Percentiles rank a stretch among this genome's conserved stretches.
phyloP scores from a whole-genome alignment of 2,329 filamentous ascomycete species.

The Ophiostoma angusticollis region DNA sequence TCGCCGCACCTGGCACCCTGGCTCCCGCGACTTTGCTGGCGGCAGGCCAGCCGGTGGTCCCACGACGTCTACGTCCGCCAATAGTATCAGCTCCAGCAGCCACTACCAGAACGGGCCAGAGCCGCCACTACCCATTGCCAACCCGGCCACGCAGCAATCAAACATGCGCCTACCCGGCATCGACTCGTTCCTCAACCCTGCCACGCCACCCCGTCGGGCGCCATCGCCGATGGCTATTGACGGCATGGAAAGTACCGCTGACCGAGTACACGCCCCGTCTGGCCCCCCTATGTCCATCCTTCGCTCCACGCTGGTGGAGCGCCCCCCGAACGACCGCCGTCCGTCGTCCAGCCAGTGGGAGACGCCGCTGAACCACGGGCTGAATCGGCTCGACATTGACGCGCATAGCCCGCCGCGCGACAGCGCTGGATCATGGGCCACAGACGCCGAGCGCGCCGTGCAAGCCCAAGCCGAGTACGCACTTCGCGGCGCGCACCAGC shows the following conservation, averaged over 20 bases:
- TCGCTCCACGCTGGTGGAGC: slow-evolving; percentile 14
- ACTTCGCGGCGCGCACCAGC: slow-evolving; percentile 9
- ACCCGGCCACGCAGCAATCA: slow-evolving; percentile 37
- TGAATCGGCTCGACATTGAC: slow-evolving; percentile 54
- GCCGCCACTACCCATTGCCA: slow-evolving; percentile 35
- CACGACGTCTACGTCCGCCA: neutral
- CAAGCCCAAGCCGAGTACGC: slow-evolving; percentile 40
- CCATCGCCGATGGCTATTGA: slow-evolving; percentile 72
- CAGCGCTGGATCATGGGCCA: slow-evolving; percentile 41
- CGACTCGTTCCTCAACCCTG: slow-evolving; percentile 58
- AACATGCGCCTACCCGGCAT: slow-evolving; percentile 71
- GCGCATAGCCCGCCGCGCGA: slow-evolving; percentile 37
- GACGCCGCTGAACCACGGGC: slow-evolving; percentile 49
- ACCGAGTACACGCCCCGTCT: slow-evolving; percentile 12
- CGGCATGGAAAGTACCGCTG: slow-evolving; percentile 22
- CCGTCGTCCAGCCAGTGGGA: slow-evolving; percentile 42
- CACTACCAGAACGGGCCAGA: slow-evolving; percentile 29
- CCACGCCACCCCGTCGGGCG: slow-evolving; percentile 50
- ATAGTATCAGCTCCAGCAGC: slow-evolving; percentile 36
- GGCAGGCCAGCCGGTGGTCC: neutral
- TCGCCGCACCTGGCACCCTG: slow-evolving; percentile 82
- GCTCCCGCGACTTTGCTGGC: slow-evolving; percentile 47
- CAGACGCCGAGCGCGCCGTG: slow-evolving; percentile 41
- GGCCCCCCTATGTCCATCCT: slow-evolving; percentile 24
- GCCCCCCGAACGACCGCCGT: slow-evolving; percentile 33